phyloP scores from a whole-genome alignment of 2,329 filamentous ascomycete genomes.

The Pseudocercospora cruenta region DNA sequence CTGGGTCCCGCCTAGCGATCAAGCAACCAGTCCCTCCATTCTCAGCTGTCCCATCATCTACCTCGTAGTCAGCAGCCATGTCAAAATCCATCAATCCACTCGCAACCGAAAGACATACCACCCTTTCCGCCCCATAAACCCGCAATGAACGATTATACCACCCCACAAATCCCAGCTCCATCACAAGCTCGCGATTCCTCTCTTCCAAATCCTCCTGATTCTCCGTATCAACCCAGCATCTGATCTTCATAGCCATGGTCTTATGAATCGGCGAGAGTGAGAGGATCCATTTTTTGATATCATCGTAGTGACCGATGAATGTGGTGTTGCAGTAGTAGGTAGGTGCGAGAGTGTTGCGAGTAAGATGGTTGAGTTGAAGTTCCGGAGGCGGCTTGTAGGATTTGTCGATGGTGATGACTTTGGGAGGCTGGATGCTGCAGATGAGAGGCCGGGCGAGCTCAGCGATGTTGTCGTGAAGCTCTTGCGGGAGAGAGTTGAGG shows the following conservation, averaged over 20 bases:
- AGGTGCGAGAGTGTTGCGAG: neutral
- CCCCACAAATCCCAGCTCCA: too few species aligned
- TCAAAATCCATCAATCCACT: too few species aligned
- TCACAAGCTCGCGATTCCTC: neutral
- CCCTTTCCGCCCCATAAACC: too few species aligned
- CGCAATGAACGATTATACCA: too few species aligned
- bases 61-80: neutral
- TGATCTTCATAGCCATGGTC: neutral
- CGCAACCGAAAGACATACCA: neutral
- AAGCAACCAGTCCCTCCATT: neutral
- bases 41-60: neutral
- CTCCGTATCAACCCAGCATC: neutral
- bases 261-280: neutral
- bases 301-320: neutral
- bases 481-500: neutral
- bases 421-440: neutral
- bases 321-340: neutral
- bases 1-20: too few species aligned
- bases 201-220: neutral
- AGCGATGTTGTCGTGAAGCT: neutral
- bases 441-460: neutral
- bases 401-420: neutral
- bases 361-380: neutral
- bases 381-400: neutral
- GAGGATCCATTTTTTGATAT: neutral